phyloP scores from a whole-genome alignment of 176 grass and related monocot genomes.

The Chrysopogon serrulatus region DNA sequence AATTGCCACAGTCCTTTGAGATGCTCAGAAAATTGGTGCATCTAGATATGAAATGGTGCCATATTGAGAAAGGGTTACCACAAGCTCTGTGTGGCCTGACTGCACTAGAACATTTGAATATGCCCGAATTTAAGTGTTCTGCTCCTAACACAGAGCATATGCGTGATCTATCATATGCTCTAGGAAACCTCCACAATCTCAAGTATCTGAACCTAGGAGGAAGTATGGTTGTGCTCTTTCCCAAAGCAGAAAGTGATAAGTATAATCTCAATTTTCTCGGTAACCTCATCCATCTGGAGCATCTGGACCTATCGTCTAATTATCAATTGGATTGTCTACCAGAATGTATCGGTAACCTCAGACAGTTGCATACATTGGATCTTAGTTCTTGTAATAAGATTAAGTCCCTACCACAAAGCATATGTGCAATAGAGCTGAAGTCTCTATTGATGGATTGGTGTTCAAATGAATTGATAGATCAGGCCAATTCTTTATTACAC shows the following conservation, averaged over 20 bases:
- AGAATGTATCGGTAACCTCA: not conserved
- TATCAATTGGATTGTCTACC: not conserved
- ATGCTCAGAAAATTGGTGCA: not conserved
- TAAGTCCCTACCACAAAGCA: not conserved
- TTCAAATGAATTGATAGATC: not conserved
- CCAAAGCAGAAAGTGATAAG: no score
- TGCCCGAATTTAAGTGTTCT: no score
- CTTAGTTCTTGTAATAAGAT: not conserved
- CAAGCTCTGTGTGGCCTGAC: rapidly evolving
- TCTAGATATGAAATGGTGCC: not conserved
- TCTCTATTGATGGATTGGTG: not conserved
- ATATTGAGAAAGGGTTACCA: not conserved
- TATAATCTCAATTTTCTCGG: not conserved
- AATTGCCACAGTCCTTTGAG: not conserved
- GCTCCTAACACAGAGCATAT: no score
- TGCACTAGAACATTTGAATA: not conserved
- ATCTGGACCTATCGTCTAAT: not conserved
- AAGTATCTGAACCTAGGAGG: not conserved
- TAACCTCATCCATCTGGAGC: not conserved
- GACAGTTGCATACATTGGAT: not conserved
- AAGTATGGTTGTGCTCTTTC: no score
- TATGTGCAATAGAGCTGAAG: not conserved
- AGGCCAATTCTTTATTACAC: not conserved
- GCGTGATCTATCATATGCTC: no score
- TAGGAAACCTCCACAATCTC: not conserved